Percentiles rank a stretch among this genome's conserved stretches.
These are phyloP conservation scores for Themeda triandra DNA, from an alignment of 176 grass and related monocot genomes.

Conservation along the genomic window DNA sequence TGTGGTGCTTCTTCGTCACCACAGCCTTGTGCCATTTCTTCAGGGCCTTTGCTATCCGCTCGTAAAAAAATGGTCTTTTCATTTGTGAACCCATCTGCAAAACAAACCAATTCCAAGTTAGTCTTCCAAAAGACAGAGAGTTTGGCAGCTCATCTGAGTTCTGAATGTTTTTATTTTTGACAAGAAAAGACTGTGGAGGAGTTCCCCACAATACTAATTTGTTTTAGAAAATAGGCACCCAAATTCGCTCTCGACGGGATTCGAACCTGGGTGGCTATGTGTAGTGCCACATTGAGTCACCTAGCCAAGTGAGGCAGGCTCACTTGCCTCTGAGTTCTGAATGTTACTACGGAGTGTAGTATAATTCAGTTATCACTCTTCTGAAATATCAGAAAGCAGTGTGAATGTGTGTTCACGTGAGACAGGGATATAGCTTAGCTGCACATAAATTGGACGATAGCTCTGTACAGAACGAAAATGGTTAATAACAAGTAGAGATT, in stretches of 20 bases:
- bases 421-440: too few relatives aligned
- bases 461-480: constrained; percentile 24
- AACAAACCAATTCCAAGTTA: not conserved
- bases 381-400: not conserved
- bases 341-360: too few relatives aligned
- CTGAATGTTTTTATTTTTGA: too few relatives aligned
- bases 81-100: constrained; percentile 86
- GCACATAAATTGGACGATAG: constrained; percentile 64
- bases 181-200: too few relatives aligned
- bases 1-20: constrained; percentile 49
- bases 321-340: not conserved
- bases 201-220: too few relatives aligned
- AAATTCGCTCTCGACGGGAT: too few relatives aligned
- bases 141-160: not conserved
- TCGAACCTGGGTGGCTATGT: too few relatives aligned
- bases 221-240: too few relatives aligned
- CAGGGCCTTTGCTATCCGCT: constrained; percentile 64
- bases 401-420: not conserved
- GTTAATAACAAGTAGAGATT: not conserved
- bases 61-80: constrained; percentile 86
- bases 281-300: too few relatives aligned
- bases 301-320: too few relatives aligned
- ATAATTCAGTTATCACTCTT: too few relatives aligned
- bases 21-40: constrained; percentile 71
- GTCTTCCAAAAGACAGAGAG: not conserved